Conservation (phyloP, 2,329 filamentous ascomycete genomes). For the Annulohypoxylon truncatum region DNA sequence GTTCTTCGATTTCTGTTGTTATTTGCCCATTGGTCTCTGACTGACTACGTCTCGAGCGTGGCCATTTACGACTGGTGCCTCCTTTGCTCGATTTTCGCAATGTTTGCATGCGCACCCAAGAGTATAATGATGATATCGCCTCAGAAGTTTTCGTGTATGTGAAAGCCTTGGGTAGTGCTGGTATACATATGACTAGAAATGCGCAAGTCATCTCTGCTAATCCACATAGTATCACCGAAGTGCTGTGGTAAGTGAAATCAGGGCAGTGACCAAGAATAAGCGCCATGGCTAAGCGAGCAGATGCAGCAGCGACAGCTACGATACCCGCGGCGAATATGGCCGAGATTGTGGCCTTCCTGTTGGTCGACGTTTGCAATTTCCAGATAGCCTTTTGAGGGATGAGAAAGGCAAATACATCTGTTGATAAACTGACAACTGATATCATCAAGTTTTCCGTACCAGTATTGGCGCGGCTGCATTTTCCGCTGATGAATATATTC, state of each 20-base stretch:
- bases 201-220: background rate
- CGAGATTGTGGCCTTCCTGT: background rate
- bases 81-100: background rate
- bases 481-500: background rate
- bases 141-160: background rate
- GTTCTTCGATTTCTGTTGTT: background rate
- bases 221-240: background rate
- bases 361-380: background rate
- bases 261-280: background rate
- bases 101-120: background rate
- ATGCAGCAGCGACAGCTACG: background rate
- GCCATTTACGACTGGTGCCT: background rate
- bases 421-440: background rate
- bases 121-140: background rate
- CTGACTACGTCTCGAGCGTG: background rate
- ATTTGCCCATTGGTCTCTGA: background rate
- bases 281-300: background rate
- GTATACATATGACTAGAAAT: background rate
- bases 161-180: slow-evolving; percentile 2
- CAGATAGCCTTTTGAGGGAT: background rate
- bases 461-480: background rate
- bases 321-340: background rate
- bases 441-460: background rate
- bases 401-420: background rate
- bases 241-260: background rate